phyloP scores from a whole-genome alignment of 192 early-diverging fungal species.

The Coemansia sp. region DNA sequence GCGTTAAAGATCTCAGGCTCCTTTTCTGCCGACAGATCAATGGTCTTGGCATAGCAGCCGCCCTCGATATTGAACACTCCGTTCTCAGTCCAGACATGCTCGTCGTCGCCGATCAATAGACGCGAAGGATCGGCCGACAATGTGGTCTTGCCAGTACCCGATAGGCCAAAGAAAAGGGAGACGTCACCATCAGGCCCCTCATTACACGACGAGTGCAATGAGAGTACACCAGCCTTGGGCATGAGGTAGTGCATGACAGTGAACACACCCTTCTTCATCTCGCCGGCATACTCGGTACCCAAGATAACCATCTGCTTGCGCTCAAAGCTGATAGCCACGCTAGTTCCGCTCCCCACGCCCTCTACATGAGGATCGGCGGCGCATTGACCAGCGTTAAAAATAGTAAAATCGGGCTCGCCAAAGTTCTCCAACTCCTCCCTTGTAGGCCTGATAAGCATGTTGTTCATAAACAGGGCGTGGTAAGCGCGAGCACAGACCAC shows the following conservation, averaged over 20 bases:
- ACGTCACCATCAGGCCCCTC: slow-evolving; percentile 87
- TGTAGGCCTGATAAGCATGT: slow-evolving; percentile 98
- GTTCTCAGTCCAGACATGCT: slow-evolving; percentile 98
- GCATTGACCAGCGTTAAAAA: slow-evolving; percentile 86
- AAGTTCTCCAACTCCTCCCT: slow-evolving; percentile 85
- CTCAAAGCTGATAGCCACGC: slow-evolving; percentile 90
- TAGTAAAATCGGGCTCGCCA: slow-evolving; percentile 96
- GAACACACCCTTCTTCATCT: slow-evolving; percentile 99
- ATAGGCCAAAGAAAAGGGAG: slow-evolving; percentile 97
- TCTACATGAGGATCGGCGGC: slow-evolving; percentile 24
- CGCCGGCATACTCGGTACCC: slow-evolving; percentile 97
- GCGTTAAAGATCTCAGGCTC: slow-evolving; percentile 99
- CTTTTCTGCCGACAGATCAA: slow-evolving; percentile 93
- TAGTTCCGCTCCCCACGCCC: slow-evolving; percentile 69
- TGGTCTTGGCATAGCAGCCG: slow-evolving; percentile 98
- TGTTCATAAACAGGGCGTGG: slow-evolving; percentile 96
- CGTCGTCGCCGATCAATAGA: slow-evolving; percentile 96
- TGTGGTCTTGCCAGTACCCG: slow-evolving; percentile 98
- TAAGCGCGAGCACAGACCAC: slow-evolving; percentile 93
- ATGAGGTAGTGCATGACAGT: slow-evolving; percentile 99
- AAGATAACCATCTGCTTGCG: slow-evolving; percentile 96
- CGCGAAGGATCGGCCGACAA: slow-evolving; percentile 93
- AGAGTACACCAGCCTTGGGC: slow-evolving; percentile 75
- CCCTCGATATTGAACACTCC: slow-evolving; percentile 99
- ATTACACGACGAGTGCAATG: slow-evolving; percentile 83